Base-by-base conservation (phyloP, 176 grass and related monocot species). In the Cenchrus fungigraminus region DNA sequence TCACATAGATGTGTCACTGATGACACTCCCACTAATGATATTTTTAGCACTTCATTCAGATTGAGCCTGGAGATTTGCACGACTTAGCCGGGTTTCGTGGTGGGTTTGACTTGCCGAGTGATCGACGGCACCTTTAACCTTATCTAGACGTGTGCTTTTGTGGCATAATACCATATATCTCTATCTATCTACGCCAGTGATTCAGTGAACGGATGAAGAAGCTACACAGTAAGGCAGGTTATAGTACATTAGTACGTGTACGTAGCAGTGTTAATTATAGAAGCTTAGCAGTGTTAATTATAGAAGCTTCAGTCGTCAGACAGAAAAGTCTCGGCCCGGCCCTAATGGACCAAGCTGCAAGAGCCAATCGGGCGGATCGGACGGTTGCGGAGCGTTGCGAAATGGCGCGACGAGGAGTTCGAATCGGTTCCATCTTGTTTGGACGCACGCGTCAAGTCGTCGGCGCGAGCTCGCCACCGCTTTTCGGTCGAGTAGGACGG, bases 401-500 rank as follows among this genome's bases (percentile, higher is more conserved):
- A 89, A 84, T 66, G 32, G 25, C 2, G 55, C 1, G 12, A 7
- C 25, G 25, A 25, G 40, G 37, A 40, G 9, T 6, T 0, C 14
- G 25, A 22, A 47, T 34, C 9, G 15, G 67, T 55, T 25, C 9
- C 9, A 8, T 50, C 20, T 79, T 74, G 68, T 47, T 54, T 73
- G 68, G 79, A 71, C 34, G 34, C 44, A 8, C 16, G 52, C 52
- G 5, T 6, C 6, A 20, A 20, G 72, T 63, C 47, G n/a, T 55
- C 32, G 55, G 19, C 7, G 6, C 50, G 12, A 13, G 49, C 2
- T 53, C 40, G 12, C 9, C 74, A 16, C 25, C 1, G 28, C 66
- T 83, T 67, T 79, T 46, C 73, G 84, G 79, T 74, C 42, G 43
- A 78, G 88, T 86, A 83, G 84, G 70, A 78, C 61, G 77, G 87